A percentile compares a stretch with the other conserved stretches of the same genome.
These are phyloP conservation scores for Meripilus lineatus DNA, from an alignment of 1,284 basidiomycete species.

Conservation along the genomic window DNA sequence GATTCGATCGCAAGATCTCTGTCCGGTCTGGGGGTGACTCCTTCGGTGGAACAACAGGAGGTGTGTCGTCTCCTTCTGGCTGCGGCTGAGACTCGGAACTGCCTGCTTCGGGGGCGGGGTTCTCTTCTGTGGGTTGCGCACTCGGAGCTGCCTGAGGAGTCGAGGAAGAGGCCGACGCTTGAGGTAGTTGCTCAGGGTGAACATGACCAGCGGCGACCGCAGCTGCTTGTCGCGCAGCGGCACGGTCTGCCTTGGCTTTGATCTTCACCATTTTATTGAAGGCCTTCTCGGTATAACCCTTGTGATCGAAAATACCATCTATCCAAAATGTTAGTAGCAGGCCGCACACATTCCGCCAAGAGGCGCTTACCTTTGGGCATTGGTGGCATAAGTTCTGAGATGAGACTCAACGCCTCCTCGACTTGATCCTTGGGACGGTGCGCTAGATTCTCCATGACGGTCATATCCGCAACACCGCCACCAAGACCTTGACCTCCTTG, in stretches of 20 bases:
- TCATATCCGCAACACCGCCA: slow-evolving; percentile 89
- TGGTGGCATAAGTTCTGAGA: slow-evolving; percentile 88
- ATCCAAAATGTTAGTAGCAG: slow-evolving; percentile 11
- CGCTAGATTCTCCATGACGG: slow-evolving; percentile 94
- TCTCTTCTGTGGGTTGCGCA: slow-evolving; percentile 27
- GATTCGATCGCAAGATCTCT: slow-evolving; percentile 70
- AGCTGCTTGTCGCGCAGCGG: slow-evolving; percentile 53
- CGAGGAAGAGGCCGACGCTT: slow-evolving; percentile 9
- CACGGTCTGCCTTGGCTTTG: slow-evolving; percentile 72
- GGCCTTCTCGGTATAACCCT: slow-evolving; percentile 85
- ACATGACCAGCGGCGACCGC: slow-evolving; percentile 15
- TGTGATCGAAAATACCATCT: slow-evolving; percentile 94
- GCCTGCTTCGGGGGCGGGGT: slow-evolving; percentile 17
- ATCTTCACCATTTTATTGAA: slow-evolving; percentile 69
- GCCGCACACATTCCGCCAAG: slow-evolving; percentile 6
- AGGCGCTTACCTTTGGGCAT: slow-evolving; percentile 71
- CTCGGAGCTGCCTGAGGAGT: slow-evolving; percentile 25
- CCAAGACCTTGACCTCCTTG: slow-evolving; percentile 69
- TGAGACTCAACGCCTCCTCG: slow-evolving; percentile 84
- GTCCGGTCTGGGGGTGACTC: slow-evolving; percentile 51
- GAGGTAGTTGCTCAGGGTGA: slow-evolving; percentile 6
- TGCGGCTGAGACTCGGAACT: slow-evolving; percentile 22
- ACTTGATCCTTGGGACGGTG: slow-evolving; percentile 96
- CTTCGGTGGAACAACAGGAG: slow-evolving; percentile 23
- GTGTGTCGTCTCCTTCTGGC: slow-evolving; percentile 33